phyloP scores from a whole-genome alignment of 371 early-diverging fungal species.

The Basidiobolus meristosporus region DNA sequence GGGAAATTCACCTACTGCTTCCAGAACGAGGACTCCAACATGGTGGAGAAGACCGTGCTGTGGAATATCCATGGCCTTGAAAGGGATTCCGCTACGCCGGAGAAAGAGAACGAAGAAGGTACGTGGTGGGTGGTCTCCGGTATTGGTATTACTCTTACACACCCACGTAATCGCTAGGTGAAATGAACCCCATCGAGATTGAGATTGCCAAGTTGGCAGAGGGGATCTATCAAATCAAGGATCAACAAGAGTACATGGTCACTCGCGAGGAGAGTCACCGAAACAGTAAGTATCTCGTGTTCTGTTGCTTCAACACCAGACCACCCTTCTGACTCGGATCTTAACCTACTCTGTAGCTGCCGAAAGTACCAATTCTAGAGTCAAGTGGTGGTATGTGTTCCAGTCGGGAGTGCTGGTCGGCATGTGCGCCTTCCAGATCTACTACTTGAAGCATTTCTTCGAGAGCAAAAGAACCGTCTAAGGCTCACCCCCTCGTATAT shows the following conservation, averaged over 20 bases:
- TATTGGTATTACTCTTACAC: too few relatives aligned
- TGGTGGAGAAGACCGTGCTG: too few relatives aligned
- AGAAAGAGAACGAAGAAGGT: too few relatives aligned
- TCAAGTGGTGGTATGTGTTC: constrained; percentile 59
- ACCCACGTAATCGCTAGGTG: too few relatives aligned
- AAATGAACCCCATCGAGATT: too few relatives aligned
- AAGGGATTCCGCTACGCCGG: too few relatives aligned
- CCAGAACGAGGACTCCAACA: too few relatives aligned
- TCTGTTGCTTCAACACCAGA: background rate
- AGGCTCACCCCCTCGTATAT: background rate
- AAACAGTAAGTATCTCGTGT: constrained; percentile 28
- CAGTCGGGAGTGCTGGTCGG: constrained; percentile 33
- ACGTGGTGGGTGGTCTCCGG: too few relatives aligned
- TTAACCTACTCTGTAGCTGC: constrained; percentile 44
- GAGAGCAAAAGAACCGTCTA: constrained; percentile 55
- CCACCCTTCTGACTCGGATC: background rate
- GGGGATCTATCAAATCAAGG: constrained; percentile 36
- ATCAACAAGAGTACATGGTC: constrained; percentile 55
- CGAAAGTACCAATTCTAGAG: constrained; percentile 54
- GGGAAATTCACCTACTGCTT: constrained; percentile 70
- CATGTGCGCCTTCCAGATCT: constrained; percentile 49
- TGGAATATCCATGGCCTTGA: too few relatives aligned
- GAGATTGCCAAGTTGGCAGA: constrained; percentile 46
- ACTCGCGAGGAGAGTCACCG: constrained; percentile 45
- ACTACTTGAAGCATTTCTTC: constrained; percentile 53